Conservation (phyloP, 352 stramenopile species). For the Phytophthora fragariae region DNA sequence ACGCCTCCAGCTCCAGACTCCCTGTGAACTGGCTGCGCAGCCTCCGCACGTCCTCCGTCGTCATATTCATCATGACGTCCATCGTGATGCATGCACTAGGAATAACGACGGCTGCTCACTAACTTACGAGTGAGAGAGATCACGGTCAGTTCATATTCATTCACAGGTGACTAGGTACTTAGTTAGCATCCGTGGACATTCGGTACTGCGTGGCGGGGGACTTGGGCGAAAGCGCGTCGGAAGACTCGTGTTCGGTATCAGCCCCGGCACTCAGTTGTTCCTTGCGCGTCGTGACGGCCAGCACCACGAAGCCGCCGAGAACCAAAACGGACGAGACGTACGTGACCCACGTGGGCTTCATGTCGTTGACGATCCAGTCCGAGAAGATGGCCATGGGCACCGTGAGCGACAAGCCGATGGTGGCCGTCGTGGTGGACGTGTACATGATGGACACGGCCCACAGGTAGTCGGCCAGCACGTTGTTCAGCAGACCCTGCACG, state of each 20-base stretch:
- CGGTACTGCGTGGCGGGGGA: conserved; percentile 41
- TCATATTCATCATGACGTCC: conserved; percentile 91
- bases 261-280: conserved; percentile 30
- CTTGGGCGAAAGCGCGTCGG: conserved; percentile 28
- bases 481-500: conserved; percentile 94
- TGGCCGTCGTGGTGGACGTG: conserved; percentile 96
- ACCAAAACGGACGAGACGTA: conserved; percentile 74
- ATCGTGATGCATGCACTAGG: conserved; percentile 35
- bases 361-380: conserved; percentile 82
- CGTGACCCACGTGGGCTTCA: conserved; percentile 56
- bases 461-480: conserved; percentile 96
- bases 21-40: conserved; percentile 63
- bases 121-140: too few relatives aligned
- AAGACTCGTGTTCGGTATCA: conserved; percentile 9
- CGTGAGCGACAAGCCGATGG: conserved; percentile 96
- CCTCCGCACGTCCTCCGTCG: conserved; percentile 72
- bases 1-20: conserved; percentile 65
- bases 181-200: conserved; percentile 31
- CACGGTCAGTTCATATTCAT: background rate
- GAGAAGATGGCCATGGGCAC: conserved; percentile 96
- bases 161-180: conserved; percentile 9
- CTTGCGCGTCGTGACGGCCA: conserved; percentile 47
- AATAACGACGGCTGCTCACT: background rate
- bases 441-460: conserved; percentile 96
- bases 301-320: conserved; percentile 79